Percentiles rank a stretch among this genome's conserved stretches.
These are phyloP conservation scores for Fraxinus ornus DNA, from an alignment of 305 asterid genomes.

Conservation along the genomic window DNA sequence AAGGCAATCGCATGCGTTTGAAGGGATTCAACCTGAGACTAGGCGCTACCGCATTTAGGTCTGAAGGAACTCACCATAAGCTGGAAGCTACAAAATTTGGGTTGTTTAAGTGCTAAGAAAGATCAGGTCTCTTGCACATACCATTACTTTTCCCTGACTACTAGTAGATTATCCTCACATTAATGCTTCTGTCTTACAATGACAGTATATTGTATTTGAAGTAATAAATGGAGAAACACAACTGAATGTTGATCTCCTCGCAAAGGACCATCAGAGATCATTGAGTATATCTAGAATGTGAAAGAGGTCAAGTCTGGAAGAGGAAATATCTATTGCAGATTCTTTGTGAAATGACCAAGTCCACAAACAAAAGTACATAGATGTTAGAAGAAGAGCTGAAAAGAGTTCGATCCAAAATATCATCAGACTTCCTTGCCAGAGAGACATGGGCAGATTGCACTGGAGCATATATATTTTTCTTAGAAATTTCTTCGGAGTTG, in stretches of 20 bases:
- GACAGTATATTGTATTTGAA: not conserved
- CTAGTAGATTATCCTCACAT: not conserved
- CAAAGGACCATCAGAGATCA: not conserved
- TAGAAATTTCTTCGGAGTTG: not conserved
- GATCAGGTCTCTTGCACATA: not conserved
- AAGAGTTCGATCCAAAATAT: not conserved
- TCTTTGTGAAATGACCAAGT: not conserved
- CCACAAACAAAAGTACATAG: not conserved
- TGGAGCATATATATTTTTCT: not conserved
- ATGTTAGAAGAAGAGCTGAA: not conserved
- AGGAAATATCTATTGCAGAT: not conserved
- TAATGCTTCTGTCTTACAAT: not conserved
- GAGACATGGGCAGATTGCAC: not conserved
- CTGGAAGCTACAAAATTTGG: not conserved
- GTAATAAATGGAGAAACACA: not conserved
- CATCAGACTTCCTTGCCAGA: not conserved
- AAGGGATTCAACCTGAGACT: not conserved
- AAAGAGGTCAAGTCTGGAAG: not conserved
- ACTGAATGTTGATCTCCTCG: not conserved
- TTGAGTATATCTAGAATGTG: not conserved
- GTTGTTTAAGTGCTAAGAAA: not conserved
- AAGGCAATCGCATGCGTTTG: not conserved
- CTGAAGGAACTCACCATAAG: not conserved
- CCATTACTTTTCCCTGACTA: not conserved
- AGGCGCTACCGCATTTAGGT: not conserved